Evolutionary conservation across 352 stramenopile genomes (phyloP), one percentile per base, ranked within the genome.

Genomic region (Globisporangium canariense): DNA sequence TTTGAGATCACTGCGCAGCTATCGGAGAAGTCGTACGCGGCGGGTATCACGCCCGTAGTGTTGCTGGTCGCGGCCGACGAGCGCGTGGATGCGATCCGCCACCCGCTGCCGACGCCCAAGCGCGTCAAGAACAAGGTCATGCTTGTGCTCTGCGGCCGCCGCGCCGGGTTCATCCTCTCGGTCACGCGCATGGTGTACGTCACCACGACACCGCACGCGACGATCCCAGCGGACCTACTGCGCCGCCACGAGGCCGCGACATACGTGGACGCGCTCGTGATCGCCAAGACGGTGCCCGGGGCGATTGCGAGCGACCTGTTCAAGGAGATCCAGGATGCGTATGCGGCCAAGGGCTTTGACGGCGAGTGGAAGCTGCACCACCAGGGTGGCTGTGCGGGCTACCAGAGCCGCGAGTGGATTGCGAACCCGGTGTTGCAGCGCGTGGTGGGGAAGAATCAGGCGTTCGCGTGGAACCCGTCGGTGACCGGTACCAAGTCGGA

Each of bases 401-500:
- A 90, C 69, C 77, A 81, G 54, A 89, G 83, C 55, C 83, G 83
- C 36, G 83, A 91, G 60, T 91, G 83, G 83, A 81, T 89, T 43
- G 83, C 80, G 16, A 89, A 77, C 47, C 78, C 80, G 13, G 58
- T 60, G 9, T 32, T 50, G 1, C 70, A 74, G 25, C 60, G 69
- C 5, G 67, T 81, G 8, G 79, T 80, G 0, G 69, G 65, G 2
- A 61, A 72, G 28, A 78, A 87, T 64, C 75, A 88, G 34, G 83
- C 77, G 43, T 91, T 78, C 65, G 78, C 78, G 18, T 91, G 83
- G 83, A 91, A 90, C 69, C 80, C 83, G 34, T 88, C 83, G 18
- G 67, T 91, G 22, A 79, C 83, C 22, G 80, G 83, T 5, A 91
- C 80, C 25, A 91, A 91, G 57, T 89, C 80, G 9, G 80, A 91